Evolutionary conservation across 2,329 filamentous ascomycete genomes (phyloP).

Genomic region (Podosphaera fusca): DNA sequence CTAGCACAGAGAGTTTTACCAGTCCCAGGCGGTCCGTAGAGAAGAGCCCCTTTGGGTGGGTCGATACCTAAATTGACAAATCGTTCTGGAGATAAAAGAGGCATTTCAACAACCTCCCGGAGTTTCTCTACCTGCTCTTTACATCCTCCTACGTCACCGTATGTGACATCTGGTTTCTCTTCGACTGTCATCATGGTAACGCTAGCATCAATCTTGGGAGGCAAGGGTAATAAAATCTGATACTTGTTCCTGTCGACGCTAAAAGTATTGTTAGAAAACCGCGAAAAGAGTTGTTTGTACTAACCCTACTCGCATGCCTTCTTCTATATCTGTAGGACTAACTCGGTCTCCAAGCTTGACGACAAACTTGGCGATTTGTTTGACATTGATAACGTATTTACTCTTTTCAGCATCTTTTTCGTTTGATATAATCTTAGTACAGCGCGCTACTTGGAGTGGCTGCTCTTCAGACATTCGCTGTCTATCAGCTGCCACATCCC

Average conservation of each 20-base stretch:
- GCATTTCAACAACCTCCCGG: conserved; percentile 96
- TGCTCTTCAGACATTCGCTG: conserved; percentile 98
- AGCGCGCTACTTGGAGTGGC: conserved; percentile 86
- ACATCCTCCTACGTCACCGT: conserved; percentile 94
- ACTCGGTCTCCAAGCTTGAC: conserved; percentile 94
- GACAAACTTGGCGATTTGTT: conserved; percentile 98
- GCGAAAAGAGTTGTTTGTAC: conserved; percentile 8
- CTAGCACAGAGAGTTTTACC: conserved; percentile 95
- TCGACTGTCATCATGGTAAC: conserved; percentile 99
- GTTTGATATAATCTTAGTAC: conserved; percentile 97
- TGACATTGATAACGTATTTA: conserved; percentile 99
- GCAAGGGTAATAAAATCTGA: conserved; percentile 86
- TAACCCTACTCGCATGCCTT: conserved; percentile 88
- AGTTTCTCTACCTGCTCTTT: conserved; percentile 99
- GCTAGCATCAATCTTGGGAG: conserved; percentile 94
- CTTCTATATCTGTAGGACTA: conserved; percentile 94
- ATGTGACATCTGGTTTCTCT: conserved; percentile 97
- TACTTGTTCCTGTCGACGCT: conserved; percentile 96
- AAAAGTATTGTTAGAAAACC: not conserved
- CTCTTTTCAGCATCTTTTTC: conserved; percentile 92
- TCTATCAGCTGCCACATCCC: conserved; percentile 92
- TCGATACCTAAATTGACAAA: conserved; percentile 99
- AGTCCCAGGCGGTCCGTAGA: conserved; percentile 94
- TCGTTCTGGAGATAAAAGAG: conserved; percentile 79
- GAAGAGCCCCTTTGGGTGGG: conserved; percentile 84